Evolutionary conservation across 768 basidiomycete genomes (phyloP).

Genomic region (Lactifluus volemus): DNA sequence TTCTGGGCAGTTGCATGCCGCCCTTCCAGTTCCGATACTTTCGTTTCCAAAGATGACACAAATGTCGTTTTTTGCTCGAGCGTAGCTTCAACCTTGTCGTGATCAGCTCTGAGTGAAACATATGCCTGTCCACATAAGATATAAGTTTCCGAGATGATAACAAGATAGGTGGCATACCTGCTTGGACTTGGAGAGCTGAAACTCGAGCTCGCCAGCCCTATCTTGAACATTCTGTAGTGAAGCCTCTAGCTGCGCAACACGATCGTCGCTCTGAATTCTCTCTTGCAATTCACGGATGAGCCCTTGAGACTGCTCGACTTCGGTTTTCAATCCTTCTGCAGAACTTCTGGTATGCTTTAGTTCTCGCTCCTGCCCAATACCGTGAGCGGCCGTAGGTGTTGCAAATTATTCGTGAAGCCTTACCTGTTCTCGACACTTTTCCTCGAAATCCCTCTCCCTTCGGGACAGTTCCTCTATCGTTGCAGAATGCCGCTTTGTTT

Average conservation of each 20-base stretch:
- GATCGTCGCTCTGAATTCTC: conserved; percentile 77
- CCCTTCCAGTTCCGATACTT: conserved; percentile 40
- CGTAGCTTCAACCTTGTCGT: conserved; percentile 45
- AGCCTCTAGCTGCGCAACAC: conserved; percentile 61
- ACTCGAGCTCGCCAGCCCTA: conserved; percentile 75
- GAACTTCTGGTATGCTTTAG: conserved; percentile 54
- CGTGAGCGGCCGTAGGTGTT: neutral
- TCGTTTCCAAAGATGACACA: conserved; percentile 40
- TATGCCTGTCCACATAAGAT: conserved; percentile 38
- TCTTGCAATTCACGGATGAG: conserved; percentile 68
- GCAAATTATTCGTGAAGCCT: neutral
- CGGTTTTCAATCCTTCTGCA: conserved; percentile 42
- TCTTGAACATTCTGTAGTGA: conserved; percentile 74
- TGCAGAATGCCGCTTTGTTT: conserved; percentile 30
- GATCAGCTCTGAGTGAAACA: conserved; percentile 49
- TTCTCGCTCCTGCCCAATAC: conserved; percentile 56
- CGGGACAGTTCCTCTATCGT: conserved; percentile 35
- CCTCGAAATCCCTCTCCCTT: conserved; percentile 48
- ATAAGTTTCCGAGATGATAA: neutral
- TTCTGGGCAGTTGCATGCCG: conserved; percentile 32
- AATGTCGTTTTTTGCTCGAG: conserved; percentile 34
- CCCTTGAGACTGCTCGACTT: conserved; percentile 46
- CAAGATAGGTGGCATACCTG: conserved; percentile 41
- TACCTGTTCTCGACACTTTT: conserved; percentile 45
- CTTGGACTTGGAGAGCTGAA: conserved; percentile 68